Conservation (phyloP, 1,139 yeast species). For the Suhomyces coccinellae region DNA sequence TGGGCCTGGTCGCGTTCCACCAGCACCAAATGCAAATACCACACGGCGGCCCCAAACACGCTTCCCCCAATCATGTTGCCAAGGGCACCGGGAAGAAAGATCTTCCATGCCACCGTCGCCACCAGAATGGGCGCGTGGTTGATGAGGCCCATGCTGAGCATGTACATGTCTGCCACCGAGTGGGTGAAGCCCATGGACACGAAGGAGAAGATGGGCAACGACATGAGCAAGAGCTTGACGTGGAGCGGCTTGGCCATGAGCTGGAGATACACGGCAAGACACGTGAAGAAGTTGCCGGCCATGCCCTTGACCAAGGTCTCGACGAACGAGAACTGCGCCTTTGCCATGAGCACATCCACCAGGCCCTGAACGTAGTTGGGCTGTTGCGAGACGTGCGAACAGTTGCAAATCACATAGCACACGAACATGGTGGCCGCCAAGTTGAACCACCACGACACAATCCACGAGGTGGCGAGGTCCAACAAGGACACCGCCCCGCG, state of each 20-base stretch:
- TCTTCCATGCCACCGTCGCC: slow-evolving; percentile 68
- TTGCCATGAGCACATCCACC: slow-evolving; percentile 43
- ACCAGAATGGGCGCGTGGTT: slow-evolving; percentile 64
- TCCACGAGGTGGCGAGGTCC: slow-evolving; percentile 67
- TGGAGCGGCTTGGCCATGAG: slow-evolving; percentile 79
- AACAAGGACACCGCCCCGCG: slow-evolving; percentile 67
- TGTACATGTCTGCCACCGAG: slow-evolving; percentile 77
- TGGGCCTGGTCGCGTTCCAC: slow-evolving; percentile 66
- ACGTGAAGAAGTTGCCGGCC: slow-evolving; percentile 76
- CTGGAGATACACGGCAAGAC: slow-evolving; percentile 72
- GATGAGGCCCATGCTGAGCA: slow-evolving; percentile 63
- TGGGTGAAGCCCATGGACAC: slow-evolving; percentile 76
- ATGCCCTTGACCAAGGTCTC: slow-evolving; percentile 63
- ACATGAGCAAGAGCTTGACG: slow-evolving; percentile 66
- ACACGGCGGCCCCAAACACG: slow-evolving; percentile 63
- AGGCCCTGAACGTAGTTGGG: slow-evolving; percentile 49
- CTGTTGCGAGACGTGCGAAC: slow-evolving; percentile 48
- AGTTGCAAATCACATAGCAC: slow-evolving; percentile 59
- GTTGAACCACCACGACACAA: slow-evolving; percentile 67
- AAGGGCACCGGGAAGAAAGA: slow-evolving; percentile 62
- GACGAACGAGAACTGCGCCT: slow-evolving; percentile 50
- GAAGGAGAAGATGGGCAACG: slow-evolving; percentile 69
- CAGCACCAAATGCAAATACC: slow-evolving; percentile 66
- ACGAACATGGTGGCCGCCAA: slow-evolving; percentile 65
- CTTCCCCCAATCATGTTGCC: slow-evolving; percentile 76